These are phyloP conservation scores for Pouteria campechiana DNA, from an alignment of 179 eudicot species.

Conservation along the genomic window DNA sequence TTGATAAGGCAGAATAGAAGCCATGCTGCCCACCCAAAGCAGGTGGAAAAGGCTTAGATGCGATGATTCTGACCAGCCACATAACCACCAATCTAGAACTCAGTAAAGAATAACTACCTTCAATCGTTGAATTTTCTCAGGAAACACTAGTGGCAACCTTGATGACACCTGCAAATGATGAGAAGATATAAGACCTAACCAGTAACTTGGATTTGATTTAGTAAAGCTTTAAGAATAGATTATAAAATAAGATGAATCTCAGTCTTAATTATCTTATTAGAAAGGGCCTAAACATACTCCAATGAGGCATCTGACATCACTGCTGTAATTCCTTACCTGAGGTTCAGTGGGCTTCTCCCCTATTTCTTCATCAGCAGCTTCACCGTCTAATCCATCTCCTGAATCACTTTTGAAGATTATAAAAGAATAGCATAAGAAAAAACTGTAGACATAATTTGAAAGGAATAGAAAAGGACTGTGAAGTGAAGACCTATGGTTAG, in stretches of 20 bases:
- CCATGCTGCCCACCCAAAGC: no score
- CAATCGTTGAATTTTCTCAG: constrained; percentile 72
- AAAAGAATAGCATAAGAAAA: no score
- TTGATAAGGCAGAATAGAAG: no score
- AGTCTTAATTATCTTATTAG: no score
- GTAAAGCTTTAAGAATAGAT: no score
- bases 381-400: constrained; percentile 28
- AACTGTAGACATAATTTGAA: no score
- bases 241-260: no score
- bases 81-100: neutral
- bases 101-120: constrained; percentile 37
- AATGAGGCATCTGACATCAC: constrained; percentile 6
- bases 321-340: constrained; percentile 35
- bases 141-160: constrained; percentile 60
- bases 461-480: no score
- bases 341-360: constrained; percentile 47
- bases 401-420: no score
- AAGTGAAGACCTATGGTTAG: no score
- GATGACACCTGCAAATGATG: constrained; percentile 50
- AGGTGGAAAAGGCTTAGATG: no score
- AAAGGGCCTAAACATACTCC: neutral
- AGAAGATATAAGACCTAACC: no score
- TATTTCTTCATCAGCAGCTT: constrained; percentile 32
- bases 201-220: constrained; percentile 10
- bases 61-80: neutral